Percentiles rank a stretch among this genome's conserved stretches.
These are phyloP conservation scores for Kalmanozyma brasiliensis DNA, from an alignment of 1,284 basidiomycete species.

Conservation along the genomic window DNA sequence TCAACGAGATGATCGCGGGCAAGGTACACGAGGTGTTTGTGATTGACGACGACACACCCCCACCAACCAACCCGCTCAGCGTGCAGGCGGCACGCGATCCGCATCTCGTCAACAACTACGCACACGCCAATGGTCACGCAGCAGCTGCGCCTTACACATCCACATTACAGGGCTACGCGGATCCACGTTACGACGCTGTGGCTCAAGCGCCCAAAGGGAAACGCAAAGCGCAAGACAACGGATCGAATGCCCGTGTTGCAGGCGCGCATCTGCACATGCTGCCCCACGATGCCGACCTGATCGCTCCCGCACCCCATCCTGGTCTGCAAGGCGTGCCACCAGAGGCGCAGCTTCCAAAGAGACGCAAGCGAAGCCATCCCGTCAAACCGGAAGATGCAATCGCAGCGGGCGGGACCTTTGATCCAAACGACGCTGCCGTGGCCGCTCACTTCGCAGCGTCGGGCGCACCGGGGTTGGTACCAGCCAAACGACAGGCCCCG, in stretches of 20 bases:
- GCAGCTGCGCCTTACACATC: constrained; percentile 25
- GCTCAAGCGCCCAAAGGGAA: constrained; percentile 43
- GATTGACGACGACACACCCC: constrained; percentile 54
- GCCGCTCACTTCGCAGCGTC: constrained; percentile 28
- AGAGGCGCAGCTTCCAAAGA: constrained; percentile 24
- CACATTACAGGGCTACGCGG: constrained; percentile 20
- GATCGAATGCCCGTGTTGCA: constrained; percentile 8
- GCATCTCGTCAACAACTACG: constrained; percentile 43
- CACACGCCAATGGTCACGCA: constrained; percentile 31
- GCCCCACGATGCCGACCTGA: constrained; percentile 45
- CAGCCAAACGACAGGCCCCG: constrained; percentile 30
- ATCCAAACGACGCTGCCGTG: constrained; percentile 18
- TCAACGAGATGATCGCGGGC: constrained; percentile 57
- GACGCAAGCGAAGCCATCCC: constrained; percentile 46
- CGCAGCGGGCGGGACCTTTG: constrained; percentile 8
- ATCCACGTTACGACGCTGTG: constrained; percentile 28
- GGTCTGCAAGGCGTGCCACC: constrained; percentile 8
- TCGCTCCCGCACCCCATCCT: constrained; percentile 37
- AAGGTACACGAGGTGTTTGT: constrained; percentile 60
- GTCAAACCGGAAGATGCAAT: constrained; percentile 27
- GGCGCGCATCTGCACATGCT: constrained; percentile 36
- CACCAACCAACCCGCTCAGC: constrained; percentile 48
- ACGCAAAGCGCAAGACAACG: constrained; percentile 41
- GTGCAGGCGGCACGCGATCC: constrained; percentile 43
- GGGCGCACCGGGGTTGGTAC: constrained; percentile 20